Evolutionary conservation across 2,329 filamentous ascomycete species (phyloP), one percentile per base, ranked within the genome.

Genomic region (Pezicula carpinea): DNA sequence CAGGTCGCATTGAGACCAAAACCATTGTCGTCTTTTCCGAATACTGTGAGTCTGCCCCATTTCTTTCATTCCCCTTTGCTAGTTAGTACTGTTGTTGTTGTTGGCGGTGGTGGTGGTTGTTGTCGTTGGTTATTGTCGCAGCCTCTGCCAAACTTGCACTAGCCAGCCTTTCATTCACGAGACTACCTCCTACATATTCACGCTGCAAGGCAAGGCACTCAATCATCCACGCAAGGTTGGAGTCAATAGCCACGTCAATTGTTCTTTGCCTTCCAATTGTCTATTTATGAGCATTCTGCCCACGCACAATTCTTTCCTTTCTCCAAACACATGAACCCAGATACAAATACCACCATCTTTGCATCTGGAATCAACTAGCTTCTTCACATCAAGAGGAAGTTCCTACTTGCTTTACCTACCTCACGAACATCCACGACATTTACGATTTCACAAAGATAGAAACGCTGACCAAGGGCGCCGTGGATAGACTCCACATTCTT

Each of bases 401-500:
- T 29, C 26, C 13, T 29, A 11, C 5, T 6, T 29, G 13, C 10
- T 10, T 29, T 38, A 19, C n/a, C 22, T 34, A 40, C 38, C 23
- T 43, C 36, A n/a, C 39, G 8, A 6, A 43, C 26, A 26, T 14
- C 13, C 18, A 43, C 29, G 15, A 33, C 17, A 1, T 15, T 33
- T 33, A 43, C 19, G 26, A 43, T 18, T 19, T 18, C 2, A 14
- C 2, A 5, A 34, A 34, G 18, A n/a, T 44, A 49, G 46, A 49
- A 44, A 40, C 21, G 38, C 56, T 55, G 34, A 59, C 49, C 32
- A 39, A 26, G 23, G 10, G 34, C 29, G 15, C 31, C 38, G 7
- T 45, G 15, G 14, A 47, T 44, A 62, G 59, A 51, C 53, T 46
- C 14, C 32, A 61, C 60, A 54, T 47, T 62, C 59, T 35, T 63